Evolutionary conservation across 208 protist species (phyloP).

Genomic region (Vickermania spadyakhi): DNA sequence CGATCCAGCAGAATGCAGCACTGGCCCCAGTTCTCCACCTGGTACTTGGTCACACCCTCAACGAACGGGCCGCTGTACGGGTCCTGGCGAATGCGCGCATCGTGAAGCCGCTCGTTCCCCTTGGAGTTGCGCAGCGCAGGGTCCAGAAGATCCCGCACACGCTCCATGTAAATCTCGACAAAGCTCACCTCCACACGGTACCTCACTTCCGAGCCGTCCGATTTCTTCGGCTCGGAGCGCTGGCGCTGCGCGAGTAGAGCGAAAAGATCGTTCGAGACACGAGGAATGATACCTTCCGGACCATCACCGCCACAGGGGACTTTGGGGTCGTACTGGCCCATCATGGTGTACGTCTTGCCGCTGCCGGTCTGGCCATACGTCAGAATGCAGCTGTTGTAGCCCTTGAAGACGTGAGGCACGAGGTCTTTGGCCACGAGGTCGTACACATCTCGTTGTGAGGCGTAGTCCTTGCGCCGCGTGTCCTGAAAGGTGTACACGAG

Average conservation of each 20-base stretch:
- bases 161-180: slow-evolving; percentile 97
- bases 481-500: slow-evolving; percentile 82
- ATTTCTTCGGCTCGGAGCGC: slow-evolving; percentile 18
- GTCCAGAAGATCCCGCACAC: slow-evolving; percentile 93
- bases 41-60: slow-evolving; percentile 85
- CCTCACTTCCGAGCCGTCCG: slow-evolving; percentile 14
- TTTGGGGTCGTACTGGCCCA: slow-evolving; percentile 74
- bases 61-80: slow-evolving; percentile 82
- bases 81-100: slow-evolving; percentile 85
- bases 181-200: slow-evolving; percentile 93
- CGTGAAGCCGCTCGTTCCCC: slow-evolving; percentile 70
- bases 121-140: slow-evolving; percentile 58
- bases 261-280: slow-evolving; percentile 88
- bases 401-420: slow-evolving; percentile 88
- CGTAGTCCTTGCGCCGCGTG: slow-evolving; percentile 55
- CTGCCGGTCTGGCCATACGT: slow-evolving; percentile 91
- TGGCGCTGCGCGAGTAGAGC: slow-evolving; percentile 42
- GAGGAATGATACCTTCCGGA: slow-evolving; percentile 86
- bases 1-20: slow-evolving; percentile 83
- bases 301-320: slow-evolving; percentile 64
- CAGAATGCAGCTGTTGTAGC: slow-evolving; percentile 89
- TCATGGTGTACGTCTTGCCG: slow-evolving; percentile 91
- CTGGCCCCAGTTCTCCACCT: slow-evolving; percentile 81
- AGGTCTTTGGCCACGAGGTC: slow-evolving; percentile 84
- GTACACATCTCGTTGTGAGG: slow-evolving; percentile 86